Evolutionary conservation across 1,284 basidiomycete species (phyloP).

Genomic region (Phlebopus sp.): DNA sequence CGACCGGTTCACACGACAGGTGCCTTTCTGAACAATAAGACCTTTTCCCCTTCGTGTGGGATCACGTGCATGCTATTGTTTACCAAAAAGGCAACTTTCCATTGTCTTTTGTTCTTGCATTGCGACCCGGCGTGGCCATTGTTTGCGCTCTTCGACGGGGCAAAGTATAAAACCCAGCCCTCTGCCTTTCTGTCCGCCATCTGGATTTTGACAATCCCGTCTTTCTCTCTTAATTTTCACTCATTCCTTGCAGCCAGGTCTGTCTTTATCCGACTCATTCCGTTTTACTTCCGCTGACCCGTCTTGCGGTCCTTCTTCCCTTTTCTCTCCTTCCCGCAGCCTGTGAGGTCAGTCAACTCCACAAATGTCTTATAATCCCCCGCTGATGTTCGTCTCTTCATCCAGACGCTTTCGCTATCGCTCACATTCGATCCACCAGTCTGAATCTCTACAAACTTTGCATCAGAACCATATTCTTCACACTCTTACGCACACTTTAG

Average conservation of each 20-base stretch:
- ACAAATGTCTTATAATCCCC: background rate
- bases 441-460: constrained; percentile 24
- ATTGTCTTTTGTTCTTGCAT: constrained; percentile 32
- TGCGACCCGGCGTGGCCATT: constrained; percentile 25
- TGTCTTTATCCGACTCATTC: constrained; percentile 2
- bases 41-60: too few species aligned
- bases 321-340: constrained; percentile 13
- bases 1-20: too few species aligned
- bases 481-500: constrained; percentile 25
- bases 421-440: constrained; percentile 20
- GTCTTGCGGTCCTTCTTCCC: constrained; percentile 11
- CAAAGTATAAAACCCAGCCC: constrained; percentile 23
- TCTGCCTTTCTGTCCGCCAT: constrained; percentile 9
- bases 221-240: constrained; percentile 8
- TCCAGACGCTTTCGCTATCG: constrained; percentile 11
- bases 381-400: background rate
- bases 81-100: constrained; percentile 23
- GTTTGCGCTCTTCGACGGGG: constrained; percentile 9
- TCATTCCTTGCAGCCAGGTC: constrained; percentile 29
- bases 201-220: constrained; percentile 37
- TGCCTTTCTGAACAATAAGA: background rate
- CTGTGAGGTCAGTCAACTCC: constrained; percentile 20
- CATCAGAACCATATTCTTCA: constrained; percentile 6
- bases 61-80: constrained; percentile 27
- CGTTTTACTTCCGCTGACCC: constrained; percentile 6